phyloP scores from a whole-genome alignment of 805 yeast genomes.

The Myxozyma melibiosi region DNA sequence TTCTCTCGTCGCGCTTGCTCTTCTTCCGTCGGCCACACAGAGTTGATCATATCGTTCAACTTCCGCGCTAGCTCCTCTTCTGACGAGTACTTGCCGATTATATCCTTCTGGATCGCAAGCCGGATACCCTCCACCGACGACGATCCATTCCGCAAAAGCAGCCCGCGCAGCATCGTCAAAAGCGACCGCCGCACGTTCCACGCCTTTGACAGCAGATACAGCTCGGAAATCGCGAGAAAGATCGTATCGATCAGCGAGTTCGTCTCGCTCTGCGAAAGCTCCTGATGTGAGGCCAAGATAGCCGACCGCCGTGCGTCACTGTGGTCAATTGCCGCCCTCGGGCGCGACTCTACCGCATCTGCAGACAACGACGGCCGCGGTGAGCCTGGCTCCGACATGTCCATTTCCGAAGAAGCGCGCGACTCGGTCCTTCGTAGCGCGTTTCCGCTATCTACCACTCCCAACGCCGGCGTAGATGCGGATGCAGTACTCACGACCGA shows the following conservation, averaged over 20 bases:
- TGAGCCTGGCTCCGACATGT: slow-evolving; percentile 1
- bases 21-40: slow-evolving; percentile 25
- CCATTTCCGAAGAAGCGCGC: slow-evolving; percentile 10
- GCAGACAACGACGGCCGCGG: slow-evolving; percentile 4
- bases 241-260: slow-evolving; percentile 31
- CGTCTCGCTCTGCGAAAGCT: slow-evolving; percentile 26
- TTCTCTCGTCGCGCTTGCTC: slow-evolving; percentile 4
- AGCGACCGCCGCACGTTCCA: slow-evolving; percentile 35
- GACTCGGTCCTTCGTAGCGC: slow-evolving; percentile 8
- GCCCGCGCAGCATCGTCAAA: slow-evolving; percentile 34
- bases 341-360: background rate
- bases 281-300: slow-evolving; percentile 12
- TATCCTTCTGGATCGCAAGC: slow-evolving; percentile 31
- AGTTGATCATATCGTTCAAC: slow-evolving; percentile 21
- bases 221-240: slow-evolving; percentile 33
- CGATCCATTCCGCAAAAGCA: slow-evolving; percentile 32
- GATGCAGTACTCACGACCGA: slow-evolving; percentile 4
- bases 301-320: slow-evolving; percentile 15
- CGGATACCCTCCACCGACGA: slow-evolving; percentile 35
- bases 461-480: slow-evolving; percentile 6
- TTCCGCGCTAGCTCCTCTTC: slow-evolving; percentile 32
- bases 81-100: slow-evolving; percentile 28
- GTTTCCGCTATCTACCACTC: background rate
- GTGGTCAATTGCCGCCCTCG: background rate
- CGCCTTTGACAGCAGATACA: slow-evolving; percentile 34